Evolutionary conservation across 306 rosid genomes (phyloP).

Genomic region (Delonix regia): DNA sequence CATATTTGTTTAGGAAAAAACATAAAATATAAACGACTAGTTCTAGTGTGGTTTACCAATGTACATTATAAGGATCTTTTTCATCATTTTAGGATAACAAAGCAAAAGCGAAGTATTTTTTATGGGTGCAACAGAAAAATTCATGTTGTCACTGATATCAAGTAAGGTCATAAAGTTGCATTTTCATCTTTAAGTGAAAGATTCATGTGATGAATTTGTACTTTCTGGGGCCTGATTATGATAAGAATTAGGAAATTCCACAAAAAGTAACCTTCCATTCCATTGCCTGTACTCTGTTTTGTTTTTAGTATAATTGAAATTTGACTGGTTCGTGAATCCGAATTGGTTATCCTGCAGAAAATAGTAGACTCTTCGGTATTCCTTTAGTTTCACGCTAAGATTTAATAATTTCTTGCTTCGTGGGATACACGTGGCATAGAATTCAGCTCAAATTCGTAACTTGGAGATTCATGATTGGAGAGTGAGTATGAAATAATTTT

Average conservation of each 20-base stretch:
- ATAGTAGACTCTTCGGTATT: constrained; percentile 12
- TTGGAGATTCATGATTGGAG: constrained; percentile 33
- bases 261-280: constrained; percentile 33
- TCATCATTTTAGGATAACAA: constrained; percentile 5
- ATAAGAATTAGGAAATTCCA: constrained; percentile 34
- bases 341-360: background rate
- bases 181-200: constrained; percentile 35
- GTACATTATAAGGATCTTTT: background rate
- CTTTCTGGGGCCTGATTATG: constrained; percentile 26
- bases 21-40: background rate
- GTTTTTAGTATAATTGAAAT: constrained; percentile 43
- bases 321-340: constrained; percentile 46
- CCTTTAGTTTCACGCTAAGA: constrained; percentile 31
- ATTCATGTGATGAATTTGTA: constrained; percentile 19
- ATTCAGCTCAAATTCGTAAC: constrained; percentile 34
- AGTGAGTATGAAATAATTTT: constrained; percentile 38
- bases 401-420: constrained; percentile 37
- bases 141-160: constrained; percentile 12
- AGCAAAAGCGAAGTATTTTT: constrained; percentile 22
- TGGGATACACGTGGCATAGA: constrained; percentile 50
- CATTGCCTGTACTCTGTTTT: constrained; percentile 38
- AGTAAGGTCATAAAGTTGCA: constrained; percentile 24
- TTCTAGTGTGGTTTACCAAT: background rate
- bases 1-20: background rate
- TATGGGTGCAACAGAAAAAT: constrained; percentile 1